phyloP scores from a whole-genome alignment of 805 yeast species.

The Danielia reshetovae region DNA sequence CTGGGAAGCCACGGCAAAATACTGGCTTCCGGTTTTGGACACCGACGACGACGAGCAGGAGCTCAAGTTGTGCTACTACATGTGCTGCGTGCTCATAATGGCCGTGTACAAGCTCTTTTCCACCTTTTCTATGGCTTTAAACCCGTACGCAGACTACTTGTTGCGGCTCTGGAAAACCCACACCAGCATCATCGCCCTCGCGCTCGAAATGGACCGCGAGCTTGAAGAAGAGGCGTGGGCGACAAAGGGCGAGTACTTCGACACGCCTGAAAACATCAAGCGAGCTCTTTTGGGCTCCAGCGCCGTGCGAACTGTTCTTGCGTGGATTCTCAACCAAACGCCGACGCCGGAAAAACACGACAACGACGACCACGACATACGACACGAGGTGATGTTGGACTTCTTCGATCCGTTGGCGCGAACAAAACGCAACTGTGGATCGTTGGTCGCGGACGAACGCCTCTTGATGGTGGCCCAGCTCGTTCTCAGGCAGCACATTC shows the following conservation, averaged over 20 bases:
- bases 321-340: conserved; percentile 55
- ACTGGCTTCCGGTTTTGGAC: conserved; percentile 25
- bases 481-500: conserved; percentile 22
- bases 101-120: conserved; percentile 31
- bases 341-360: conserved; percentile 12
- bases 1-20: conserved; percentile 19
- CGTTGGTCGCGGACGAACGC: conserved; percentile 54
- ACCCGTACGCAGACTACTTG: conserved; percentile 60
- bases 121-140: conserved; percentile 40
- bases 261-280: conserved; percentile 31
- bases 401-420: conserved; percentile 69
- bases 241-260: conserved; percentile 17
- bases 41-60: conserved; percentile 16
- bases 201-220: conserved; percentile 49
- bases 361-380: conserved; percentile 46
- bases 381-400: conserved; percentile 53
- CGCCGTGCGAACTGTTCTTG: conserved; percentile 58
- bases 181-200: conserved; percentile 54
- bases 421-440: conserved; percentile 52
- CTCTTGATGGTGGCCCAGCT: conserved; percentile 53
- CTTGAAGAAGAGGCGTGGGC: conserved; percentile 29
- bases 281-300: conserved; percentile 54
- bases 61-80: conserved; percentile 26
- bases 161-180: conserved; percentile 64
- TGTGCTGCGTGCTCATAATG: conserved; percentile 30